Evolutionary conservation across 2,329 filamentous ascomycete species (phyloP).

Genomic region (Xylaria sp.): DNA sequence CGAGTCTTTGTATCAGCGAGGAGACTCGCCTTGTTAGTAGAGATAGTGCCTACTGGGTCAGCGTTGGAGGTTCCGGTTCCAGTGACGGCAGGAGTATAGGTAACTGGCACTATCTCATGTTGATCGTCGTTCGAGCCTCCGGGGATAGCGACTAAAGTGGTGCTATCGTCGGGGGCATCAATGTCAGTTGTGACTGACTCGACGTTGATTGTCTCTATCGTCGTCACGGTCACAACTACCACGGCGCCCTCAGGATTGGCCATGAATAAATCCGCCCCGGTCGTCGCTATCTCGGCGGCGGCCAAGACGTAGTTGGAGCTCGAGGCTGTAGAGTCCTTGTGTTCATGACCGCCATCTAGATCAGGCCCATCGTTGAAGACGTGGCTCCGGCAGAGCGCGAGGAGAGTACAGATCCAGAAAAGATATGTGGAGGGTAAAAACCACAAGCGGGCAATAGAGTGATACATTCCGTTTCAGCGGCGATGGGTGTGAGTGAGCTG

Average conservation of each 20-base stretch:
- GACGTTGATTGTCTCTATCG: slow-evolving; percentile 27
- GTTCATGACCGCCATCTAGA: background rate
- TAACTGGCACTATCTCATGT: slow-evolving; percentile 1
- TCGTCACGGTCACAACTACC: slow-evolving; percentile 19
- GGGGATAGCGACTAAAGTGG: background rate
- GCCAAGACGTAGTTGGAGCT: background rate
- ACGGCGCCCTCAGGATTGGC: background rate
- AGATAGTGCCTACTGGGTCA: background rate
- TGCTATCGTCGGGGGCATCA: background rate
- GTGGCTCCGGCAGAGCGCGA: slow-evolving; percentile 10
- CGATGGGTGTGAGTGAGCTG: background rate
- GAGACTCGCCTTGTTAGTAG: background rate
- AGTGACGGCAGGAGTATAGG: background rate
- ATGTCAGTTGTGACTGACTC: background rate
- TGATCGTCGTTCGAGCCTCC: background rate
- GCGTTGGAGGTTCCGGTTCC: background rate
- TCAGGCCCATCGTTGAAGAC: background rate
- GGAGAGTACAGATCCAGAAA: slow-evolving; percentile 15
- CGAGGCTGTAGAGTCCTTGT: background rate
- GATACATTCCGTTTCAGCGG: slow-evolving; percentile 17
- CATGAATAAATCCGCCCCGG: background rate
- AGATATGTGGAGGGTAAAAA: slow-evolving; percentile 8
- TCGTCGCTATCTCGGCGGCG: background rate
- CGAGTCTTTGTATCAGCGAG: background rate
- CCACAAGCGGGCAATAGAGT: slow-evolving; percentile 18